phyloP scores from a whole-genome alignment of 306 rosid genomes.

The Glycine tomentella region DNA sequence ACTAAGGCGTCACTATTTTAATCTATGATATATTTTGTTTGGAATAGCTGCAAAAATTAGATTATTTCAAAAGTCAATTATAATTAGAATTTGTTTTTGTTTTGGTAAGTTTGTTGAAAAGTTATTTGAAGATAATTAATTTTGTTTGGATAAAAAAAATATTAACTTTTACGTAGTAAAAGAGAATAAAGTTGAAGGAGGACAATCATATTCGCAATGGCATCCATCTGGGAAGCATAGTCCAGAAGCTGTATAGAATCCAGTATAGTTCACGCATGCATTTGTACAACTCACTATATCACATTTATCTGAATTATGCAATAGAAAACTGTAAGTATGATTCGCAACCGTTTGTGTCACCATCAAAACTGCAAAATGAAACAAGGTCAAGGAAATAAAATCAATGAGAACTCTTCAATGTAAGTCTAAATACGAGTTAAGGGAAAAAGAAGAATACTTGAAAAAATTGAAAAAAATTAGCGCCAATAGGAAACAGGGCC shows the following conservation, averaged over 20 bases:
- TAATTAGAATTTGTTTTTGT: too few species aligned
- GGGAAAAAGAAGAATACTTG: neutral
- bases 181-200: neutral
- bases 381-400: neutral
- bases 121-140: too few species aligned
- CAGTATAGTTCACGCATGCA: neutral
- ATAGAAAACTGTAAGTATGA: neutral
- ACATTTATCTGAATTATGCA: neutral
- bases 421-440: neutral
- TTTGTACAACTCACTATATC: neutral
- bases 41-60: too few species aligned
- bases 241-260: neutral
- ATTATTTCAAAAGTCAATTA: too few species aligned
- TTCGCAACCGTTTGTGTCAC: neutral
- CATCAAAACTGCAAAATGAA: neutral
- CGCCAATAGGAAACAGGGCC: neutral
- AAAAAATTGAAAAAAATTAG: neutral
- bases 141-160: too few species aligned
- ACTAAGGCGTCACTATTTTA: too few species aligned
- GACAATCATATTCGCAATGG: neutral
- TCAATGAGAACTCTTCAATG: neutral
- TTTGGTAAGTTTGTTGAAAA: too few species aligned
- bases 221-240: neutral
- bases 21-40: too few species aligned
- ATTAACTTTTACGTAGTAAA: too few species aligned